These are phyloP conservation scores for Boletus patriciae DNA, from an alignment of 768 basidiomycete genomes.

Conservation along the genomic window DNA sequence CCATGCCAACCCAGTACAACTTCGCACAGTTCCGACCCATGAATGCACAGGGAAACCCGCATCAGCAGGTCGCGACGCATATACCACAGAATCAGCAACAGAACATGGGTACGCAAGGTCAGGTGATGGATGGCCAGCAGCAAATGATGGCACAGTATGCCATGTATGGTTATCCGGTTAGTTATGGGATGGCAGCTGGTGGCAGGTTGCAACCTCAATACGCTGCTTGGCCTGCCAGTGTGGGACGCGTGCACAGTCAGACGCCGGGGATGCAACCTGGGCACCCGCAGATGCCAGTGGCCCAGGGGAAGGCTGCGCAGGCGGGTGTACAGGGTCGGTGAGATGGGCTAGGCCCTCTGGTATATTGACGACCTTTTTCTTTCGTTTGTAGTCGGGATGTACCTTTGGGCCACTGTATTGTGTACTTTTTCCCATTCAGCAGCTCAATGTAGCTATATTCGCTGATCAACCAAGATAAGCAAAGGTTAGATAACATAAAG, in stretches of 20 bases:
- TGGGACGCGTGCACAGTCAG: slow-evolving; percentile 28
- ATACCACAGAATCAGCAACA: slow-evolving; percentile 32
- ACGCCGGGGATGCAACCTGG: slow-evolving; percentile 29
- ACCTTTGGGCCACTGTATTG: slow-evolving; percentile 12
- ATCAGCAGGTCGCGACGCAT: slow-evolving; percentile 26
- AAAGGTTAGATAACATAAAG: slow-evolving; percentile 4
- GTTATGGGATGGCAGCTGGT: slow-evolving; percentile 21
- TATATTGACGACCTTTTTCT: slow-evolving; percentile 5
- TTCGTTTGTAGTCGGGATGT: slow-evolving; percentile 6
- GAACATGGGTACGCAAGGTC: slow-evolving; percentile 25
- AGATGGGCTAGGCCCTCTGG: slow-evolving; percentile 6
- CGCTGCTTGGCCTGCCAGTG: slow-evolving; percentile 23
- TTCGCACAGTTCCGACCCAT: slow-evolving; percentile 37
- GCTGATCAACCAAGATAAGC: slow-evolving; percentile 22
- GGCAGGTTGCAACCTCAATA: slow-evolving; percentile 23
- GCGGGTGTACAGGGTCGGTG: slow-evolving; percentile 37
- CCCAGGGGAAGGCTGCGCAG: slow-evolving; percentile 34
- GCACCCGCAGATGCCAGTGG: slow-evolving; percentile 31
- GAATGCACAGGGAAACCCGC: slow-evolving; percentile 27
- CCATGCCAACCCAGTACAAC: slow-evolving; percentile 33
- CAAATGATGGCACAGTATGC: slow-evolving; percentile 32
- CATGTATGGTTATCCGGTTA: slow-evolving; percentile 28
- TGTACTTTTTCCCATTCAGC: not conserved
- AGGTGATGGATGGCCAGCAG: slow-evolving; percentile 29
- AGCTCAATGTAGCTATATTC: slow-evolving; percentile 8